A percentile compares a stretch with the other conserved stretches of the same genome.
These are phyloP conservation scores for Rhodomyrtus psidioides DNA, from an alignment of 441 rosid genomes.

Conservation along the genomic window DNA sequence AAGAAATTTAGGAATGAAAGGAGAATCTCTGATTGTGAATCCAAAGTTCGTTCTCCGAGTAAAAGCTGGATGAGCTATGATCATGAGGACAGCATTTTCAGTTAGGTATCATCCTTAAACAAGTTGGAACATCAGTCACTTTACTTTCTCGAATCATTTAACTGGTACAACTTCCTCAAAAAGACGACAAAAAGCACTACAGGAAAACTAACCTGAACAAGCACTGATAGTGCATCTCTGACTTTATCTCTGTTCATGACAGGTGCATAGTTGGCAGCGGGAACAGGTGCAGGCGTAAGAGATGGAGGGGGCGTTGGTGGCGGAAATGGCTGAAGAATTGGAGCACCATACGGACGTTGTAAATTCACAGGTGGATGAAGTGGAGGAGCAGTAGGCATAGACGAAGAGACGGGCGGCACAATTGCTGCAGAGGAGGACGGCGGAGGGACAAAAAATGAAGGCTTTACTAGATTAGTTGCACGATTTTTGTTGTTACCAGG, in stretches of 20 bases:
- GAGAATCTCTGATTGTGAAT: neutral
- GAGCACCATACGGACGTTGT: constrained; percentile 68
- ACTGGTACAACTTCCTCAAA: neutral
- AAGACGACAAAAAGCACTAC: neutral
- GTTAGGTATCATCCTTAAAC: neutral
- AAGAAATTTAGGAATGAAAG: neutral
- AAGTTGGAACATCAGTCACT: neutral
- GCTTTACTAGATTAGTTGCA: constrained; percentile 58
- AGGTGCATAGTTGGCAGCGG: constrained; percentile 28
- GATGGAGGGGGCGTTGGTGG: constrained; percentile 89
- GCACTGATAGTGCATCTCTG: constrained; percentile 58
- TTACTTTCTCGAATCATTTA: neutral
- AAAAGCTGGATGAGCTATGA: neutral
- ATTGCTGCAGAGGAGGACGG: constrained; percentile 30
- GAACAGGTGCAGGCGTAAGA: constrained; percentile 46
- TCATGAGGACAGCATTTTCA: neutral
- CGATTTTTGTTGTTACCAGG: constrained; percentile 26
- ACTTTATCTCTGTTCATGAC: constrained; percentile 62
- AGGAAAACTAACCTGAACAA: constrained; percentile 69
- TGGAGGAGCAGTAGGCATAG: constrained; percentile 50
- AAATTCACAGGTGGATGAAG: constrained; percentile 39
- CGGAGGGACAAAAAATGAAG: constrained; percentile 56
- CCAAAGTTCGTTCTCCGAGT: neutral
- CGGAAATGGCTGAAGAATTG: constrained; percentile 90
- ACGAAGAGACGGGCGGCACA: constrained; percentile 35